A percentile compares a stretch with the other conserved stretches of the same genome.
phyloP scores from a whole-genome alignment of 1,284 basidiomycete genomes.

The Golubevia pallescens region DNA sequence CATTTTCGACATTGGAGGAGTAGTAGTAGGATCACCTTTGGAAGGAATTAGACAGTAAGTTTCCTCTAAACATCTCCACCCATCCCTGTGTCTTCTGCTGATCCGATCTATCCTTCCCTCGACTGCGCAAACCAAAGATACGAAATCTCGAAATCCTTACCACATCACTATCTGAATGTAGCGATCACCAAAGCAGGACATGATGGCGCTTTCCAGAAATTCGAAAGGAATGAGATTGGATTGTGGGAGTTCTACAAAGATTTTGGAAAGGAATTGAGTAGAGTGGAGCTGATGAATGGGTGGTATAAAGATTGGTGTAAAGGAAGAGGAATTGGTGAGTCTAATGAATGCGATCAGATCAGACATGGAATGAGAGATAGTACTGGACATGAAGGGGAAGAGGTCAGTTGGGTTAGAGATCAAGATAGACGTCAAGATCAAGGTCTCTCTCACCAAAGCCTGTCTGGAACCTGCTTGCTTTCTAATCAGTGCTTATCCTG shows the following conservation, averaged over 20 bases:
- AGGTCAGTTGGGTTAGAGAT: background rate
- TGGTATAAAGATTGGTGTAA: constrained; percentile 43
- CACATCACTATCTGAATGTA: constrained; percentile 49
- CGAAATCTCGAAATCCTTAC: constrained; percentile 37
- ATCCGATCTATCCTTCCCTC: background rate
- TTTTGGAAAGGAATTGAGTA: constrained; percentile 53
- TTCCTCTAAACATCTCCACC: background rate
- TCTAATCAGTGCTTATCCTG: constrained; percentile 2
- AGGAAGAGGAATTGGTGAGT: constrained; percentile 18
- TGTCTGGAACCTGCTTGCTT: background rate
- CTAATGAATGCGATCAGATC: constrained; percentile 10
- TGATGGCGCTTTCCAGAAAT: constrained; percentile 41
- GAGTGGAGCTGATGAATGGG: constrained; percentile 32
- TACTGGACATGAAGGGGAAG: background rate
- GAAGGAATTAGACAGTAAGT: constrained; percentile 47
- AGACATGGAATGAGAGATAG: background rate
- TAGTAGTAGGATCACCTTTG: constrained; percentile 46
- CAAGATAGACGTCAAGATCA: background rate
- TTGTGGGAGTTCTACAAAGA: constrained; percentile 41
- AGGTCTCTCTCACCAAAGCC: background rate
- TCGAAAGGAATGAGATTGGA: constrained; percentile 47
- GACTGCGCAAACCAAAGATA: constrained; percentile 16
- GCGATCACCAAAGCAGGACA: constrained; percentile 41
- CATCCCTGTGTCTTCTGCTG: background rate
- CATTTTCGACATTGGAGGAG: constrained; percentile 55